Evolutionary conservation across 1,284 basidiomycete species (phyloP), one percentile per base, ranked within the genome.

Genomic region (Moniliella sp.): DNA sequence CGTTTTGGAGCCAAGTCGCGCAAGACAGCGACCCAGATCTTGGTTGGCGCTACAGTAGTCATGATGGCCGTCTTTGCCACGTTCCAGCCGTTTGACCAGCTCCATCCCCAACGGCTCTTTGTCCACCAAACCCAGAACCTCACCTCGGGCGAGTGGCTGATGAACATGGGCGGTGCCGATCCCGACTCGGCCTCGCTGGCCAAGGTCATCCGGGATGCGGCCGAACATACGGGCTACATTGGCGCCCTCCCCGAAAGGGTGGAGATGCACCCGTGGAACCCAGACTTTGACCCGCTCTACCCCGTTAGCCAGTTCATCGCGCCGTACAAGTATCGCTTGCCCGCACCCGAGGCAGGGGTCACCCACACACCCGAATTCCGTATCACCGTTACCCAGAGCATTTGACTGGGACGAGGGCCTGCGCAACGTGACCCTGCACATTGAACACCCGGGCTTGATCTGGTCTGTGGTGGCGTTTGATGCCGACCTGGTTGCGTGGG

Each of bases 401-500:
- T 56, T 73, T 14, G 70, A 79, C 46, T 41, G 64, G 7, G 60
- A 55, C 10, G 68, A 69, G n/a, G 72, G 71, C 3, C 79, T 75
- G 2, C 67, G 83, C 34, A 71, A 66, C 30, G 58, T 94, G 31
- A 75, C 72, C 3, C 56, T 94, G 18, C 64, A 68, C 27, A 68
- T 93, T 27, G 65, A 71, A 27, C 84, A 93, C 63, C 78, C 80
- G 1, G 76, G 75, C 7, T 62, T 84, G 18, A 84, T 86, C 39
- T 86, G 82, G 82, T 77, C 54, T 71, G 82, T 80, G 1, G 70
- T 97, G 32, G 78, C 82, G 0, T 94, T 97, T 50, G 77, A 86
- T 34, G 86, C 82, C 0, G 77, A 91, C 40, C 79, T 97, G 4
- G 60, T 86, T 11, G 64, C 70, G 34, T 94, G 88, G 88, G 76